Evolutionary conservation across 768 basidiomycete species (phyloP), one percentile per base, ranked within the genome.

Genomic region (Coprinellus micaceus): DNA sequence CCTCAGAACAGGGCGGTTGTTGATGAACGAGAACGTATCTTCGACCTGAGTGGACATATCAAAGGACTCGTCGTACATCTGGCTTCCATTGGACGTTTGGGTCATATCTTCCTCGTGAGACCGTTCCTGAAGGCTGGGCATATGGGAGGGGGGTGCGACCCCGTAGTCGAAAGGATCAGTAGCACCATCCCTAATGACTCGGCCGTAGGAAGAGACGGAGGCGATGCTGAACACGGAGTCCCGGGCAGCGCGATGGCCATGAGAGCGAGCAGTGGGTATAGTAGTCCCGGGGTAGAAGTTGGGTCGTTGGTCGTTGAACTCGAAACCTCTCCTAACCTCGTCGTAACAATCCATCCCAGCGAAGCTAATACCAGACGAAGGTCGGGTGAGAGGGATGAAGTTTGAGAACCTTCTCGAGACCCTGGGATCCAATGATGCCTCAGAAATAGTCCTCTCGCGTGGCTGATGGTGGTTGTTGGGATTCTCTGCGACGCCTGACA

Each of bases 191-290:
- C 87, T 79, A 58, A 88, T 72, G 33, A 88, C 82, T 2, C 76
- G 75, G 2, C 91, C 89, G 57, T 88, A 90, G 0, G 89, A 91
- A 0, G 90, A 91, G 4, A 91, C 80, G 0, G 89, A 91, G 0
- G 87, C 86, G 50, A 92, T 85, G 63, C 87, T 90, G 68, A 85
- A 80, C 12, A 83, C 50, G 0, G 89, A 89, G 36, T 86, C 84
- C 13, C 79, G 80, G 47, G 73, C 75, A 9, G 64, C 64, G 47
- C 85, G 82, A 44, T 65, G 69, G 13, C 55, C 67, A 24, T 71
- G 73, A 17, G 15, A 33, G 21, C 56, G 71, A 69, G 24, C 37
- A 54, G 44, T 53, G 6, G 19, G 45, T 39, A 36, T 21, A n/a
- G 49, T 40, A 10, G 64, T 30, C 2, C 66, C 80, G 0, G 85